Evolutionary conservation across 2,329 filamentous ascomycete genomes (phyloP).

Genomic region (Coniosporium tulheliwenetii): DNA sequence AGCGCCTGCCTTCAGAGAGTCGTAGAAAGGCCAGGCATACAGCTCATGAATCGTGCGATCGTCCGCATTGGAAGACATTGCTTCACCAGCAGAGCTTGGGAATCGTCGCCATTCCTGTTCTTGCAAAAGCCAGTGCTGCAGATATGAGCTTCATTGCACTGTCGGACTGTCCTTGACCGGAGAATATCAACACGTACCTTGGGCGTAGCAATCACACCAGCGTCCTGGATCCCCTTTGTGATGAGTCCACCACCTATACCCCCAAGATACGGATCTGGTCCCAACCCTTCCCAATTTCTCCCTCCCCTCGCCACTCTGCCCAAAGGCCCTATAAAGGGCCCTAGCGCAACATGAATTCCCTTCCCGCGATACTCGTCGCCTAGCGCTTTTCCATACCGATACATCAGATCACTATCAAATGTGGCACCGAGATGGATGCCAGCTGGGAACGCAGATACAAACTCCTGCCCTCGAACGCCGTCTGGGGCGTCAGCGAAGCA

Average conservation of each 20-base stretch:
- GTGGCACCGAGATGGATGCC: slow-evolving; percentile 35
- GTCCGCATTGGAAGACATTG: slow-evolving; percentile 8
- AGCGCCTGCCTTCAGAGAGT: slow-evolving; percentile 14
- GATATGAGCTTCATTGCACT: slow-evolving; percentile 21
- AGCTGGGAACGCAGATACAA: slow-evolving; percentile 25
- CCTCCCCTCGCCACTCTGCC: slow-evolving; percentile 58
- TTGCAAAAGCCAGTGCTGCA: slow-evolving; percentile 11
- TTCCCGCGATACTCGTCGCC: slow-evolving; percentile 59
- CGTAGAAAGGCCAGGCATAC: slow-evolving; percentile 15
- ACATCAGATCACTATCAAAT: slow-evolving; percentile 58
- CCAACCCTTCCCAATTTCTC: slow-evolving; percentile 60
- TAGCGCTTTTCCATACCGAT: slow-evolving; percentile 49
- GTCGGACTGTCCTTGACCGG: slow-evolving; percentile 4
- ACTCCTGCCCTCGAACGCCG: slow-evolving; percentile 26
- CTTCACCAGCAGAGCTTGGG: slow-evolving; percentile 11
- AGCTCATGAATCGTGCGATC: slow-evolving; percentile 16
- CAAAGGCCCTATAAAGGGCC: slow-evolving; percentile 51
- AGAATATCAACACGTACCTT: slow-evolving; percentile 33
- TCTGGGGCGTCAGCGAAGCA: slow-evolving; percentile 26
- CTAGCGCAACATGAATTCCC: slow-evolving; percentile 53
- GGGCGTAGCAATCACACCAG: slow-evolving; percentile 39
- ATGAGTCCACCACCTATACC: slow-evolving; percentile 34
- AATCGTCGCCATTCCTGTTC: slow-evolving; percentile 6
- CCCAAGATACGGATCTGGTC: slow-evolving; percentile 52
- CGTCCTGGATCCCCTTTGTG: slow-evolving; percentile 39